A percentile compares a stretch with the other conserved stretches of the same genome.
These are phyloP conservation scores for Pythium monospermum DNA, from an alignment of 352 stramenopile species.

Conservation along the genomic window DNA sequence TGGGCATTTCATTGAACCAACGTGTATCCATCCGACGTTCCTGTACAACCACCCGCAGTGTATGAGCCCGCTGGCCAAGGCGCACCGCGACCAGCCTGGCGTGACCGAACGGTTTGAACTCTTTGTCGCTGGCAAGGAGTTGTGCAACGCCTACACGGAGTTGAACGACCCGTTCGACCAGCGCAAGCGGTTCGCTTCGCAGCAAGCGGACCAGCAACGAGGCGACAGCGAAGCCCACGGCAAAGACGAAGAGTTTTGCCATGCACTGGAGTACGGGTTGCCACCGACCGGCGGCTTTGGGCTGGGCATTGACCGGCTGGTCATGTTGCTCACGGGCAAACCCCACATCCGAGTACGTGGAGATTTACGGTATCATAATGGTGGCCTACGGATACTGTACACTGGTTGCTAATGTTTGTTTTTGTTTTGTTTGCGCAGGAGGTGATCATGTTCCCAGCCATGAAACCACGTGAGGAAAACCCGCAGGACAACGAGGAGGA, in stretches of 20 bases:
- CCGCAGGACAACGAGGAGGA: background rate
- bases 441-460: conserved; percentile 98
- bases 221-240: conserved; percentile 85
- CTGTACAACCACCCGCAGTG: conserved; percentile 97
- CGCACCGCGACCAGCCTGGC: conserved; percentile 88
- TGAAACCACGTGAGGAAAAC: conserved; percentile 85
- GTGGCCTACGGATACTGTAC: too few species aligned
- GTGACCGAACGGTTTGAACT: conserved; percentile 98
- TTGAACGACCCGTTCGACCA: conserved; percentile 98
- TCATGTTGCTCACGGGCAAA: conserved; percentile 99
- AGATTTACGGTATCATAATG: too few species aligned
- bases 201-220: conserved; percentile 81
- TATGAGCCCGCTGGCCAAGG: conserved; percentile 96
- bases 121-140: conserved; percentile 94
- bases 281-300: conserved; percentile 97
- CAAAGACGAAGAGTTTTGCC: conserved; percentile 97
- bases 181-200: conserved; percentile 93
- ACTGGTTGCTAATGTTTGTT: too few species aligned
- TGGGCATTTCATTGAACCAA: conserved; percentile 94
- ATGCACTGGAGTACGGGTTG: conserved; percentile 96
- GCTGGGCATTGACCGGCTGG: conserved; percentile 96
- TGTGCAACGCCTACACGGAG: conserved; percentile 99
- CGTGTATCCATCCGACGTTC: conserved; percentile 95
- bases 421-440: conserved; percentile 76
- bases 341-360: conserved; percentile 93